Evolutionary conservation across 495 filamentous ascomycete species (phyloP), one percentile per base, ranked within the genome.

Genomic region (Hypomontagnella monticulosa): DNA sequence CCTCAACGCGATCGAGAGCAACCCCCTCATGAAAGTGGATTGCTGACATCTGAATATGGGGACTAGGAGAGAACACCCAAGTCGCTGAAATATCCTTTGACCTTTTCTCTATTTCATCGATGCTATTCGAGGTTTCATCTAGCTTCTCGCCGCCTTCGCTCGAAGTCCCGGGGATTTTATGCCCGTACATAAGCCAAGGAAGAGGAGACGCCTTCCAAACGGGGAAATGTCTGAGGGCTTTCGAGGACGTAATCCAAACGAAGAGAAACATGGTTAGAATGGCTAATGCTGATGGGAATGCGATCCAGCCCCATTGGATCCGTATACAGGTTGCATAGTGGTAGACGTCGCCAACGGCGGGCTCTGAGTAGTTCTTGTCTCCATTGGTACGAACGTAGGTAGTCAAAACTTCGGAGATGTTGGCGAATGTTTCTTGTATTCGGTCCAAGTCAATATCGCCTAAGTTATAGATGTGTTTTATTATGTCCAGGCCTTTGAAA

Each of bases 281-380:
- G 7, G 47, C 30, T 18, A 50, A 7, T 6, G 30, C 7, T 2
- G 47, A 16, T 18, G 47, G 47, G 2, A 50, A 34, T 36, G 47
- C 47, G 4, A 50, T 50, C 47, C 47, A 50, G 2, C 6, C 19
- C 47, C 47, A 50, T 19, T 19, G 30, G 34, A 50, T 30, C 0
- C 34, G 27, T 19, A 50, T 18, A 9, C 47, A 50, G 11, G 30
- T 36, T 19, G 27, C 47, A 18, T 50, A 50, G n/a, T 50, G 47
- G 8, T 18, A 36, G 4, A 36, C 47, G 33, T 50, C 27, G 12
- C 47, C 47, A 36, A 19, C 9, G 6, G 47, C 47, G 12, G 44
- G 23, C 7, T 48, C 44, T 15, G 44, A 48, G 7, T 50, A 37
- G 47, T 6, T 36, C 1, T 3, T 12, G 4, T 18, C 30, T 8